Evolutionary conservation across 129 eudicot species (phyloP).

Genomic region (Artemisia argyi): DNA sequence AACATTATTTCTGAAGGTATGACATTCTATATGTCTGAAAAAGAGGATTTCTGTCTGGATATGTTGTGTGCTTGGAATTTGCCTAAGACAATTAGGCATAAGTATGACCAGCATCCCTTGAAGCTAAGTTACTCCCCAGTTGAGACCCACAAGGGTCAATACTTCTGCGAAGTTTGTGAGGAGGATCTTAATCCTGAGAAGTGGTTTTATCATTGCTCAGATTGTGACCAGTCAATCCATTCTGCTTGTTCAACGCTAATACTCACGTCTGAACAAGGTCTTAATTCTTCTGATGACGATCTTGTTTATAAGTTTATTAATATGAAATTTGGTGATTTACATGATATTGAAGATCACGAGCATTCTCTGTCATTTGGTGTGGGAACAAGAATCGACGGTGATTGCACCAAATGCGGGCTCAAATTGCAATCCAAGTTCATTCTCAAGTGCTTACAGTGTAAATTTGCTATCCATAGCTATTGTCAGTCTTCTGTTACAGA

Average conservation of each 20-base stretch:
- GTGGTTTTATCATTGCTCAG: slow-evolving; percentile 13
- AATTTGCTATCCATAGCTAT: too few species aligned
- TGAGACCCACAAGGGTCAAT: slow-evolving; percentile 17
- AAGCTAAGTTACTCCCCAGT: slow-evolving; percentile 20
- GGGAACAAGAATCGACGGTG: too few species aligned
- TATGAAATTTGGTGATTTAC: too few species aligned
- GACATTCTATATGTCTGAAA: neutral
- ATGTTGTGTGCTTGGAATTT: slow-evolving; percentile 3
- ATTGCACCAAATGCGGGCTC: too few species aligned
- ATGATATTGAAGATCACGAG: too few species aligned
- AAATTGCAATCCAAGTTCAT: too few species aligned
- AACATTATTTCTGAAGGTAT: too few species aligned
- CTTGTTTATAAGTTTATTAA: neutral
- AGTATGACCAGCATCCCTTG: slow-evolving; percentile 19
- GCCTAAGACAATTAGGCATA: slow-evolving; percentile 15
- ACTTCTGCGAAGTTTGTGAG: slow-evolving; percentile 29
- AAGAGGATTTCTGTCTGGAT: neutral
- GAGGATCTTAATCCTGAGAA: neutral
- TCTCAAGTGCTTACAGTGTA: too few species aligned
- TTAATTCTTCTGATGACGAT: neutral
- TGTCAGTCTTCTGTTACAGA: too few species aligned
- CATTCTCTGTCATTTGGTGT: too few species aligned
- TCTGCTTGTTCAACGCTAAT: slow-evolving; percentile 14
- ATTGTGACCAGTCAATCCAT: slow-evolving; percentile 23
- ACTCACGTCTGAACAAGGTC: neutral